Base-by-base conservation (phyloP, 768 basidiomycete species). In the Leucocoprinus sp. region DNA sequence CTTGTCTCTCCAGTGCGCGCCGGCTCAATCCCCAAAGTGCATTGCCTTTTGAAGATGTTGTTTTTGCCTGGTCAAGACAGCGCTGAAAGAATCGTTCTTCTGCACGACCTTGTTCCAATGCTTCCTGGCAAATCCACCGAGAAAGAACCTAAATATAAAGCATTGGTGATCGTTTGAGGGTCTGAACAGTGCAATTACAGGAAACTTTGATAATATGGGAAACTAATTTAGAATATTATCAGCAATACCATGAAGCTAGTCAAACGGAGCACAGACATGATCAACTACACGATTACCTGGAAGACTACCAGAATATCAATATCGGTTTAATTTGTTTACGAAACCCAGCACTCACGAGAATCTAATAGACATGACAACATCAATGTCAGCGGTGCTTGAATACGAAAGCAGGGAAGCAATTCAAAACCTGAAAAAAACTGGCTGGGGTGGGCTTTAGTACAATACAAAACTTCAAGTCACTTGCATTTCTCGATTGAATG, bases 1-100 rank as follows among this genome's bases (percentile, higher is more conserved):
- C 43, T 47, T 71, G 67, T 28, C 65, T 70, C 45, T 69, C 60
- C 1, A 71, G 55, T 12, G 65, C 63, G 21, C 67, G 62, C 53
- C 62, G 1, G 64, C 64, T 44, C 69, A 69, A 22, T 66, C 59
- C 1, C 55, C 48, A n/a, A n/a, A 8, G 50, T 48, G 0, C 57
- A 56, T 0, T 46, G 43, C 8, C 57, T 58, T 24, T 45, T 45
- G 14, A 34, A 40, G 31, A 61, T 27, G 41, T 55, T 37, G 0
- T 51, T 35, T 11, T 52, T 49, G 22, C 57, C 57, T n/a, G 55
- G 48, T 40, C 56, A 48, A 53, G 58, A 50, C 1, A 60, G 36
- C 1, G 41, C 43, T 6, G 55, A 46, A 42, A 59, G 57, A 7
- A 58, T 23, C 12, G 51, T 29, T 61, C 59, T 5, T 43, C 39